phyloP scores from a whole-genome alignment of 352 stramenopile genomes.

The Pythium guiyangense region DNA sequence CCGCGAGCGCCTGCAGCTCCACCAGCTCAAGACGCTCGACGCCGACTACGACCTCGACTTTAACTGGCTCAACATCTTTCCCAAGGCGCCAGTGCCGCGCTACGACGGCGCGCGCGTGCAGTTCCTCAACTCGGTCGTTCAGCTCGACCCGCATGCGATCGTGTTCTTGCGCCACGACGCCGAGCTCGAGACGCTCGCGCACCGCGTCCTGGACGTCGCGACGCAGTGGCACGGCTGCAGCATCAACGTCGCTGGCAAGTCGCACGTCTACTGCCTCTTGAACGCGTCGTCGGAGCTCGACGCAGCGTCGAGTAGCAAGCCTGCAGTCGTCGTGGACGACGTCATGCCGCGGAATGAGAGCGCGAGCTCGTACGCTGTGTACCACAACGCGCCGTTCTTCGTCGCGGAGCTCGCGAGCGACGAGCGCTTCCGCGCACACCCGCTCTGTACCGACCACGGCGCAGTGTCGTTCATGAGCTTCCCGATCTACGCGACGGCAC shows the following conservation, averaged over 20 bases:
- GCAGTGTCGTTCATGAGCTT: slow-evolving; percentile 65
- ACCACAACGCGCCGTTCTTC: slow-evolving; percentile 65
- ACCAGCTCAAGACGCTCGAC: slow-evolving; percentile 55
- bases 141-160: slow-evolving; percentile 51
- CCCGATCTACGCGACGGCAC: slow-evolving; percentile 47
- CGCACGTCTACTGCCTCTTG: slow-evolving; percentile 66
- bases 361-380: slow-evolving; percentile 63
- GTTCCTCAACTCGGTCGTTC: slow-evolving; percentile 50
- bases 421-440: slow-evolving; percentile 60
- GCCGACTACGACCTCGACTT: slow-evolving; percentile 72
- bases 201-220: slow-evolving; percentile 44
- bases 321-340: slow-evolving; percentile 46
- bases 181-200: slow-evolving; percentile 41
- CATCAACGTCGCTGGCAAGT: slow-evolving; percentile 55
- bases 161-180: slow-evolving; percentile 57
- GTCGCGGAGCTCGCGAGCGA: slow-evolving; percentile 57
- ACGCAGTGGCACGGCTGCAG: slow-evolving; percentile 65
- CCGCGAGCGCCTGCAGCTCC: slow-evolving; percentile 19
- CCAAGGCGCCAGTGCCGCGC: slow-evolving; percentile 51
- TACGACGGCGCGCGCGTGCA: slow-evolving; percentile 39
- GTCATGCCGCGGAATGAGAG: slow-evolving; percentile 57
- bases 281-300: slow-evolving; percentile 36
- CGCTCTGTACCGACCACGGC: slow-evolving; percentile 53
- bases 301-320: slow-evolving; percentile 19
- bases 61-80: slow-evolving; percentile 74